Base-by-base conservation (phyloP, 495 filamentous ascomycete species). In the Aspergillus saccharolyticus region DNA sequence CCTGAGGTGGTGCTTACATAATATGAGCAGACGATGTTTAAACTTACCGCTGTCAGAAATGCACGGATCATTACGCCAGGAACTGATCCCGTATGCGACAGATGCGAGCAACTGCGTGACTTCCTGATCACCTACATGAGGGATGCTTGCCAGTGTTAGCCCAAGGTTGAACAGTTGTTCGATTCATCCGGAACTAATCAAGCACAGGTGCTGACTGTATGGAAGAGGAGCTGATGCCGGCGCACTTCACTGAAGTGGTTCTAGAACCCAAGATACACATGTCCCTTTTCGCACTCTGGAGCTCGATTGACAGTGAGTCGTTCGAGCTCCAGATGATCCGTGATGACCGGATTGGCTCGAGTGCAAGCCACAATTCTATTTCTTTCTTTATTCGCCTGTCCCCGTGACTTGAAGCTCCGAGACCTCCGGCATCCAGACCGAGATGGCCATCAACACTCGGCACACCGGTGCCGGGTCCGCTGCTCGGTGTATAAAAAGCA, bases 391-490 rank as follows among this genome's bases (percentile, higher is more conserved):
- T 42, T 43, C 14, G 10, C 30, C 22, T 24, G 22, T 30, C 22
- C 47, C 46, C 52, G 52, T 59, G 52, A 59, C 52, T 18, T 22
- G 20, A 49, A 44, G 19, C 44, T 54, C 51, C 52, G 51, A 44
- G 46, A 49, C 51, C 46, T 54, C 57, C 56, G 56, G 56, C 56
- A 45, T 58, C 33, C 39, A 47, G 33, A 45, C 49, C 49, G 49
- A 53, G 44, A 28, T 42, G 22, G 47, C 47, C 56, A 2, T 39
- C 19, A 9, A 39, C 44, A 46, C 18, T 58, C 56, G 56, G 56
- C 49, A 53, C 56, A 16, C 20, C 20, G 16, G 39, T 58, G 42
- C 49, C 56, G 56, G 52, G 42, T 58, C 56, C 49, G 20, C 46
- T 52, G 43, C 22, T 25, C 22, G n/a, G 25, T n/a, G n/a, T 58